A percentile compares a stretch with the other conserved stretches of the same genome.
These are phyloP conservation scores for Fusarium xyrophilum DNA, from an alignment of 2,329 filamentous ascomycete species.

Conservation along the genomic window DNA sequence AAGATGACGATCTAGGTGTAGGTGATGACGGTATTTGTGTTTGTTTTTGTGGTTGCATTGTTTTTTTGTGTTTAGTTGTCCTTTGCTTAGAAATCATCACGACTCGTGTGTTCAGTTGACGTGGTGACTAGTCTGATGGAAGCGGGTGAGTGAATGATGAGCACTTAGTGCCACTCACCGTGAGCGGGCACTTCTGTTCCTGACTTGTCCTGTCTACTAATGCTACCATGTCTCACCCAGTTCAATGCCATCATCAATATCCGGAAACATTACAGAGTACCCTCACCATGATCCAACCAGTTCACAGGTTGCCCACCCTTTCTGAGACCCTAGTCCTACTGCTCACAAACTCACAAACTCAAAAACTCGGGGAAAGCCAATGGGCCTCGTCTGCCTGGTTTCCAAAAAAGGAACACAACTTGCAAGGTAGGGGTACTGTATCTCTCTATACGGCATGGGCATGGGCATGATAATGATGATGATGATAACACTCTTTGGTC, in stretches of 20 bases:
- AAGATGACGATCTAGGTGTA: conserved; percentile 23
- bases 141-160: background rate
- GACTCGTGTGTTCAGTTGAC: conserved; percentile 4
- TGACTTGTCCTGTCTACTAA: background rate
- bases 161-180: background rate
- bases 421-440: conserved; percentile 7
- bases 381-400: conserved; percentile 6
- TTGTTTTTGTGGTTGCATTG: background rate
- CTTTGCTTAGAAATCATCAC: background rate
- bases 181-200: conserved; percentile 9
- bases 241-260: conserved; percentile 8
- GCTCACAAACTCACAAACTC: background rate
- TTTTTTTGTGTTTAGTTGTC: background rate
- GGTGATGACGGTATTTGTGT: conserved; percentile 23
- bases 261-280: conserved; percentile 2
- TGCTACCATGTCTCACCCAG: background rate
- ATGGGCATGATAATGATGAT: conserved; percentile 18
- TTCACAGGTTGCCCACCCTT: conserved; percentile 2
- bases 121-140: background rate
- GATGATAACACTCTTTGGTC: conserved; percentile 1
- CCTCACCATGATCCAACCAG: conserved; percentile 8
- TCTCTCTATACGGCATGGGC: background rate
- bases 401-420: conserved; percentile 17
- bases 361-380: conserved; percentile 7
- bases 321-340: background rate